Conservation (phyloP, 163 green algal genomes). For the Scenedesmus sp. region DNA sequence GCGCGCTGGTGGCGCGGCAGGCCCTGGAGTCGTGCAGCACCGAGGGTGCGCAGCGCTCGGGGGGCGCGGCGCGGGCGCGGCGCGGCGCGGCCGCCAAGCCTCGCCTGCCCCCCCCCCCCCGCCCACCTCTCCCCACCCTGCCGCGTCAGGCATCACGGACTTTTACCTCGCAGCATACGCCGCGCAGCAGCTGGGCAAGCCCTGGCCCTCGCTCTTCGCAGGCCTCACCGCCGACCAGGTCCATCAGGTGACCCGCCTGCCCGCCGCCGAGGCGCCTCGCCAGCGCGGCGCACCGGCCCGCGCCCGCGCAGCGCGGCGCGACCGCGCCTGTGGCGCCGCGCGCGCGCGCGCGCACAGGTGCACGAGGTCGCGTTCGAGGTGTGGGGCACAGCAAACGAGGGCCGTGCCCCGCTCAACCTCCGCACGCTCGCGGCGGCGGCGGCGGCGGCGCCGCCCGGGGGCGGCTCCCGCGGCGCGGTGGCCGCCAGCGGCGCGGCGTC, state of each 20-base stretch:
- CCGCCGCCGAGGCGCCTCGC: no score
- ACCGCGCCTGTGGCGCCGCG: background rate
- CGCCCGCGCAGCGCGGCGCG: no score
- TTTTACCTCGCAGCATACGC: slow-evolving; percentile 11
- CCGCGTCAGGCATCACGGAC: slow-evolving; percentile 24
- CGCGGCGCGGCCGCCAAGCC: no score
- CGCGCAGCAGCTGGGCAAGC: background rate
- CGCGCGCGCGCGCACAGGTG: background rate
- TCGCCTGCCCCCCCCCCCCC: no score
- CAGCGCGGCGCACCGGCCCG: no score
- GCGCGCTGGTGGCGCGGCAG: background rate
- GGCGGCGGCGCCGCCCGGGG: background rate
- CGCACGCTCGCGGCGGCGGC: background rate
- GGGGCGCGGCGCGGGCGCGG: no score
- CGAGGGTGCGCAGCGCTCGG: background rate
- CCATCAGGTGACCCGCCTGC: no score
- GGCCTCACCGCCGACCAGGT: background rate
- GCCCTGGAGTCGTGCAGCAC: slow-evolving; percentile 16
- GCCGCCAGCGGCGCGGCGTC: background rate
- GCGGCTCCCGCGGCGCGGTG: background rate
- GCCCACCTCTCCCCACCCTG: no score
- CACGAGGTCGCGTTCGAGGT: background rate
- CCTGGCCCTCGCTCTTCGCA: slow-evolving; percentile 2
- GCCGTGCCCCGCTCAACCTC: background rate
- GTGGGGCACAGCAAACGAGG: background rate